These are phyloP conservation scores for Diaporthe sp. DNA, from an alignment of 2,329 filamentous ascomycete species.

Conservation along the genomic window DNA sequence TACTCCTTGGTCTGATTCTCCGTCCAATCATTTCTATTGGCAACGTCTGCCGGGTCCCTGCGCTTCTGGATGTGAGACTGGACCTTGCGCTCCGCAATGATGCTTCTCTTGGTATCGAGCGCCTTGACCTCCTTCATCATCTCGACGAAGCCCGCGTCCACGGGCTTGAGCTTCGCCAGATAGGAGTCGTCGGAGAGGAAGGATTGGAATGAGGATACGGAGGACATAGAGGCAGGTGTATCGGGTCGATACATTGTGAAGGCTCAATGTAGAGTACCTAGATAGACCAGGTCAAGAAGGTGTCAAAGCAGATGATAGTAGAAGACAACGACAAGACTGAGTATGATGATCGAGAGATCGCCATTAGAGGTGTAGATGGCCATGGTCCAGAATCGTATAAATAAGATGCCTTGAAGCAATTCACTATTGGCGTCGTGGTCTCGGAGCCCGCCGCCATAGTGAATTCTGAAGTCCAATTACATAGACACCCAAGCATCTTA, in stretches of 20 bases:
- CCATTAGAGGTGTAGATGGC: not conserved
- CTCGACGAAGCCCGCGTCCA: not conserved
- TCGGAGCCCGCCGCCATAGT: not conserved
- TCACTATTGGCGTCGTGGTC: not conserved
- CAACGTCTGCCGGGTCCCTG: not conserved
- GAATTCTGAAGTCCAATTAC: not conserved
- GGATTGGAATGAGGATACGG: not conserved
- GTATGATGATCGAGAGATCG: not conserved
- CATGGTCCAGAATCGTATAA: not conserved
- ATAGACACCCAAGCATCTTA: not conserved
- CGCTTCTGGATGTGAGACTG: conserved; percentile 14
- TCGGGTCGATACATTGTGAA: not conserved
- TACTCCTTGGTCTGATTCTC: not conserved
- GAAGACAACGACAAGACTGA: not conserved
- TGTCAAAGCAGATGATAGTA: not conserved
- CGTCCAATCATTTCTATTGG: not conserved
- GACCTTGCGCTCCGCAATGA: not conserved
- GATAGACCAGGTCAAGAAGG: too few species aligned
- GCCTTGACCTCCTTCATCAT: conserved; percentile 3
- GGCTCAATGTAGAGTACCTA: not conserved
- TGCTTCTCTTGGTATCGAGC: not conserved
- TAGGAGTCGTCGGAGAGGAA: conserved; percentile 8
- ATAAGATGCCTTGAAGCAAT: not conserved
- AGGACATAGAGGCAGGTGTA: not conserved
- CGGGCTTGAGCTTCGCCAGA: not conserved